Evolutionary conservation across 331 rosid genomes (phyloP).

Genomic region (Acacia pycnantha): DNA sequence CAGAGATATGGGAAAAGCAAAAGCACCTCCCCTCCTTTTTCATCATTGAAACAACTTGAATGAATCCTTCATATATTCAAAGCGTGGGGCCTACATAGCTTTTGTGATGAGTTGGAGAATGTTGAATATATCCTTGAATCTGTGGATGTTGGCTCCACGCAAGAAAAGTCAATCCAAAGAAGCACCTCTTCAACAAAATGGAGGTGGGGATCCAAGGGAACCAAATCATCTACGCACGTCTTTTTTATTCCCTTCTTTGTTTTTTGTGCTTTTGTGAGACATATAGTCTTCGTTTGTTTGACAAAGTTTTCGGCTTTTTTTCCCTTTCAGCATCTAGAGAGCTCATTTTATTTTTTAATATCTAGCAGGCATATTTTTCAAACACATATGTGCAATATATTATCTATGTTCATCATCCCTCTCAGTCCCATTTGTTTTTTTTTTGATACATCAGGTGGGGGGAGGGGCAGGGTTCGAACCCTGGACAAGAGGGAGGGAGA

Average conservation of each 20-base stretch:
- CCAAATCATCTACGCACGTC: constrained; percentile 49
- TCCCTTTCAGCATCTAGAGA: neutral
- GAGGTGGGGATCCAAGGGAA: constrained; percentile 58
- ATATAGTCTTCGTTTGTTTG: neutral
- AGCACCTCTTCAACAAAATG: constrained; percentile 25
- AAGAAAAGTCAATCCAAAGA: constrained; percentile 31
- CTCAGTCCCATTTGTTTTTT: too few relatives aligned
- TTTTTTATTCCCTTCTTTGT: neutral
- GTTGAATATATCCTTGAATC: neutral
- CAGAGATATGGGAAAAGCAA: neutral
- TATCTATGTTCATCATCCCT: too few relatives aligned
- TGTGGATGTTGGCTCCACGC: neutral
- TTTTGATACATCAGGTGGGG: too few relatives aligned
- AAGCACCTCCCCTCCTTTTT: constrained; percentile 20
- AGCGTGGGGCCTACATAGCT: constrained; percentile 24
- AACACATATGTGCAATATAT: too few relatives aligned
- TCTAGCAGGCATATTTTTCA: too few relatives aligned
- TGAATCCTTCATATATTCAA: neutral
- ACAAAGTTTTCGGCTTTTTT: constrained; percentile 25
- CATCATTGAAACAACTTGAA: neutral
- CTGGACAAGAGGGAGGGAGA: too few relatives aligned
- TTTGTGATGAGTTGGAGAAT: constrained; percentile 2
- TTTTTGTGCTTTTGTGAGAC: constrained; percentile 15
- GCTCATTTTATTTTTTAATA: neutral
- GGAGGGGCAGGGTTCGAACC: too few relatives aligned